These are phyloP conservation scores for Actinomucor elegans DNA, from an alignment of 371 early-diverging fungal species.

Conservation along the genomic window DNA sequence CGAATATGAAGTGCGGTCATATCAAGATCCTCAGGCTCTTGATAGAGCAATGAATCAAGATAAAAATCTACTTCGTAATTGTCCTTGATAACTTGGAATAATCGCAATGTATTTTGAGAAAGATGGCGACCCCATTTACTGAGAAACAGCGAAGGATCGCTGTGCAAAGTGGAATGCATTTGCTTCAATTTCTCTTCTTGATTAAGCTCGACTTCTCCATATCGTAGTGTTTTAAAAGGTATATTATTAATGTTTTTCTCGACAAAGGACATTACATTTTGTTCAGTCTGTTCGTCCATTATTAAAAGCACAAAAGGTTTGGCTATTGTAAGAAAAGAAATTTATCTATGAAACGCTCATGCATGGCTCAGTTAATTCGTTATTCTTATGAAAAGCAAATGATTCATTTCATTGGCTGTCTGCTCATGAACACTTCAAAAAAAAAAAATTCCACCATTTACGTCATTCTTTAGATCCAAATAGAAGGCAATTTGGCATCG, in stretches of 20 bases:
- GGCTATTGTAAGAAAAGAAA: no score
- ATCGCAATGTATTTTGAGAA: slow-evolving; percentile 23
- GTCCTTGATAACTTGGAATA: slow-evolving; percentile 24
- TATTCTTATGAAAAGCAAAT: no score
- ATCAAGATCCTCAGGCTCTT: background rate
- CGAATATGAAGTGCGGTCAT: background rate
- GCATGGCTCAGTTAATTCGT: no score
- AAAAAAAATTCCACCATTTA: no score
- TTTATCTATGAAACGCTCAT: no score
- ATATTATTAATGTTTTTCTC: slow-evolving; percentile 26
- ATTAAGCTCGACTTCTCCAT: slow-evolving; percentile 31
- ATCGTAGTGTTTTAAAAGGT: slow-evolving; percentile 42
- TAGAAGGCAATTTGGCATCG: no score
- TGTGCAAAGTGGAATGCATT: slow-evolving; percentile 28
- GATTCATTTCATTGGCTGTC: no score
- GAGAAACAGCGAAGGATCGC: slow-evolving; percentile 47
- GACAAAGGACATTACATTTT: slow-evolving; percentile 12
- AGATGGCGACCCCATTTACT: slow-evolving; percentile 51
- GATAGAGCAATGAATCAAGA: slow-evolving; percentile 24
- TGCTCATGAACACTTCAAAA: no score
- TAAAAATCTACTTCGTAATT: slow-evolving; percentile 50
- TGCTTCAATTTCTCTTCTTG: slow-evolving; percentile 26
- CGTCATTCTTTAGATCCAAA: no score
- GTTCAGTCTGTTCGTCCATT: slow-evolving; percentile 14
- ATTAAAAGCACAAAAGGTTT: no score